Conservation (phyloP, 2,329 filamentous ascomycete species). For the Arthrobotrys sphaeroides region DNA sequence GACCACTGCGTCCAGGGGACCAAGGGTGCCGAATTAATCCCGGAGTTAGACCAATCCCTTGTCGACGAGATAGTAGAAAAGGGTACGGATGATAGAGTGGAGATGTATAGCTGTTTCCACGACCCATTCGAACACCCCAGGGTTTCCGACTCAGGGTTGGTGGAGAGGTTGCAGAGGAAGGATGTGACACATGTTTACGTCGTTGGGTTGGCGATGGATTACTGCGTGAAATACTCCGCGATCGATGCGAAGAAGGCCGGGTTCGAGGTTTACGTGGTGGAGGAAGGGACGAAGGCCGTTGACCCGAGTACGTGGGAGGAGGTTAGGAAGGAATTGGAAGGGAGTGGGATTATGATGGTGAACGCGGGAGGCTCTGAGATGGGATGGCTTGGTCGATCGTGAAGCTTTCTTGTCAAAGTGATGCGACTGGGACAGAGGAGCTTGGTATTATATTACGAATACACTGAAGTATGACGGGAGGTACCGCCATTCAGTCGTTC, state of each 20-base stretch:
- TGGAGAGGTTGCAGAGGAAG: constrained; percentile 66
- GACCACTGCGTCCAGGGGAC: constrained; percentile 84
- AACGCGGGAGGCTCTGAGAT: constrained; percentile 69
- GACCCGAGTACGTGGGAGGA: constrained; percentile 70
- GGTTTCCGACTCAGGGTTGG: constrained; percentile 72
- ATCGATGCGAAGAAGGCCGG: constrained; percentile 79
- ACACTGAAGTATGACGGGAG: neutral
- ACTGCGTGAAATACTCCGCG: constrained; percentile 85
- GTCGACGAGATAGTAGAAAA: constrained; percentile 79
- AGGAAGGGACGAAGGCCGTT: constrained; percentile 80
- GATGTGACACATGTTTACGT: constrained; percentile 82
- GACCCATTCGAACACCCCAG: constrained; percentile 75
- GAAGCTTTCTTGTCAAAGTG: neutral
- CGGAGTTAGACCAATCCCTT: constrained; percentile 71
- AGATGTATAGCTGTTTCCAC: constrained; percentile 95
- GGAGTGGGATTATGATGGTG: constrained; percentile 72
- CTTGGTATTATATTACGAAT: neutral
- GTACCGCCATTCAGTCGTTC: neutral
- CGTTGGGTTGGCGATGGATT: constrained; percentile 86
- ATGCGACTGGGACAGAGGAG: neutral
- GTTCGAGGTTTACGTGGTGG: constrained; percentile 78
- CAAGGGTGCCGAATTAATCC: constrained; percentile 75
- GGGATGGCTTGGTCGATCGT: constrained; percentile 61
- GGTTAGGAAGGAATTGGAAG: constrained; percentile 67
- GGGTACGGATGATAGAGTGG: constrained; percentile 76